These are phyloP conservation scores for Malus hybrid DNA, from an alignment of 331 rosid species.

Conservation along the genomic window DNA sequence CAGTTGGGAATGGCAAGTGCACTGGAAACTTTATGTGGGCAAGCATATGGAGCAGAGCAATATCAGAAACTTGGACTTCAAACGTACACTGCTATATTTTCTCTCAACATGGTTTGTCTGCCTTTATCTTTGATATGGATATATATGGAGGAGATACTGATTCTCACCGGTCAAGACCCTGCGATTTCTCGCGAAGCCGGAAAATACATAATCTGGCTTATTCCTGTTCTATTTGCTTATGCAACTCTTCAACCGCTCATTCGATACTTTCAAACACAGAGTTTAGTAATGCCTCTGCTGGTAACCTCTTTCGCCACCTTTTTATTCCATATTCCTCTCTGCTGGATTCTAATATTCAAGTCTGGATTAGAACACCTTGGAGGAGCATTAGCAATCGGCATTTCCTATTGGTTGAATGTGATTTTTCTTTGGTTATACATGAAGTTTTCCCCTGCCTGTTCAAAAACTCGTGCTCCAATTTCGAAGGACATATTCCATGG, in stretches of 20 bases:
- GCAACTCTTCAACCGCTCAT: conserved; percentile 50
- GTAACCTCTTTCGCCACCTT: conserved; percentile 32
- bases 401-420: conserved; percentile 72
- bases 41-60: conserved; percentile 76
- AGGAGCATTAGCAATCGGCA: conserved; percentile 60
- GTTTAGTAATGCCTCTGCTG: conserved; percentile 53
- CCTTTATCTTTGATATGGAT: conserved; percentile 64
- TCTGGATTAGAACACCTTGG: conserved; percentile 45
- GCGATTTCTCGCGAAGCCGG: conserved; percentile 71
- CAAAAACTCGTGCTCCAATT: conserved; percentile 46
- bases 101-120: conserved; percentile 40
- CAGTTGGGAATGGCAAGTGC: conserved; percentile 77
- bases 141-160: conserved; percentile 42
- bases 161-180: conserved; percentile 74
- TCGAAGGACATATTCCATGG: conserved; percentile 54
- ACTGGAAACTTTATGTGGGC: conserved; percentile 76
- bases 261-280: conserved; percentile 57
- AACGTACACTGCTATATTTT: conserved; percentile 53
- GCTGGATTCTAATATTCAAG: conserved; percentile 54
- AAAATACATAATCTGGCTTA: conserved; percentile 48
- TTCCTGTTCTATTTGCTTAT: conserved; percentile 69
- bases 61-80: conserved; percentile 52
- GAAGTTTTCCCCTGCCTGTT: conserved; percentile 46
- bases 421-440: conserved; percentile 47
- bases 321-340: conserved; percentile 47